These are phyloP conservation scores for Elongisporangium senticosum DNA, from an alignment of 352 stramenopile genomes.

Conservation along the genomic window DNA sequence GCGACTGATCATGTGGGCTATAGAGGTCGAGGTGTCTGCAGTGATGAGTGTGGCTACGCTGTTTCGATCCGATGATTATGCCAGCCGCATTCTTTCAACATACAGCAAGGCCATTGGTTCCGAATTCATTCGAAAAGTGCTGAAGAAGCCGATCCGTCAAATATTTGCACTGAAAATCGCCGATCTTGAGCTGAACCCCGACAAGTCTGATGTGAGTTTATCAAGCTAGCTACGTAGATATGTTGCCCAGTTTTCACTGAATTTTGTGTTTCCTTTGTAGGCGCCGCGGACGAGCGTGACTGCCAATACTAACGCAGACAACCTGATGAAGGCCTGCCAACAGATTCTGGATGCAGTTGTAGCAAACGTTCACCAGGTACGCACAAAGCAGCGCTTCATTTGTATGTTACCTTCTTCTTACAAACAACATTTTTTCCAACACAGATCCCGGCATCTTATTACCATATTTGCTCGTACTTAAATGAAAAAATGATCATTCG, in stretches of 20 bases:
- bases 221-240: neutral
- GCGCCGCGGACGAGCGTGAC: slow-evolving; percentile 18
- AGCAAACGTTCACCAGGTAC: slow-evolving; percentile 44
- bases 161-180: slow-evolving; percentile 57
- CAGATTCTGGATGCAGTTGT: slow-evolving; percentile 79
- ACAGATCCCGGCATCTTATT: slow-evolving; percentile 66
- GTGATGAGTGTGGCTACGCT: slow-evolving; percentile 76
- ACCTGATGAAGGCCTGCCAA: slow-evolving; percentile 82
- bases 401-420: neutral
- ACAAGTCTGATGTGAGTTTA: slow-evolving; percentile 40
- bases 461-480: slow-evolving; percentile 71
- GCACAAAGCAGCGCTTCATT: slow-evolving; percentile 4
- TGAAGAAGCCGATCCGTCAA: slow-evolving; percentile 56
- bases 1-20: slow-evolving; percentile 63
- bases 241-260: neutral
- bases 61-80: slow-evolving; percentile 74
- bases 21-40: slow-evolving; percentile 68
- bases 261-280: slow-evolving; percentile 10
- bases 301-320: slow-evolving; percentile 46
- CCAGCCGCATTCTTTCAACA: slow-evolving; percentile 60
- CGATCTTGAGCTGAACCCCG: slow-evolving; percentile 70
- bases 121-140: slow-evolving; percentile 59
- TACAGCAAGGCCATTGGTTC: slow-evolving; percentile 73
- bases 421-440: neutral
- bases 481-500: slow-evolving; percentile 67